Conservation (phyloP, 768 basidiomycete species). For the Pleurotus pulmonarius region DNA sequence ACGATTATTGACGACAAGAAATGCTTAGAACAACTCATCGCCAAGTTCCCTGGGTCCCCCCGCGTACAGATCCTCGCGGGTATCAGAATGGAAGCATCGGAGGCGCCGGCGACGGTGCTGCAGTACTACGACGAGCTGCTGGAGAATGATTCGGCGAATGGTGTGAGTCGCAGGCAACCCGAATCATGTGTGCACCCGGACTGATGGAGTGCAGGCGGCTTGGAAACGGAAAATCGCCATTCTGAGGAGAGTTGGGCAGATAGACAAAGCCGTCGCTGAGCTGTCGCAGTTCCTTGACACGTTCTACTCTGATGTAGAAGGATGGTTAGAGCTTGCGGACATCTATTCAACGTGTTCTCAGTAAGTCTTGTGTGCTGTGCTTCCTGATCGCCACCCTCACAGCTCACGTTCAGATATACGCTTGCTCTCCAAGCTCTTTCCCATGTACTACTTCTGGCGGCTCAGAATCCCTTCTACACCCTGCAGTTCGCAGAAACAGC, state of each 20-base stretch:
- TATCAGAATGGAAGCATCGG: slow-evolving; percentile 70
- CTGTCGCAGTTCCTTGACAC: slow-evolving; percentile 76
- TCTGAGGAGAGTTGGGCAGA: slow-evolving; percentile 55
- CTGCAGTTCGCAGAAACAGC: slow-evolving; percentile 89
- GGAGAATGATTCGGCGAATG: slow-evolving; percentile 62
- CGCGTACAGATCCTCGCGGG: slow-evolving; percentile 78
- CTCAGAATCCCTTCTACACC: slow-evolving; percentile 82
- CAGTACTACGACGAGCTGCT: slow-evolving; percentile 65
- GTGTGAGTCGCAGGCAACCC: slow-evolving; percentile 41
- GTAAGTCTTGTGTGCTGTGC: slow-evolving; percentile 35
- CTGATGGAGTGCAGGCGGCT: slow-evolving; percentile 38
- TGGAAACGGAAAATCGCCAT: slow-evolving; percentile 86
- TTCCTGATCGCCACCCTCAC: background rate
- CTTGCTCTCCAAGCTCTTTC: slow-evolving; percentile 71
- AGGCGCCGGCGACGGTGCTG: slow-evolving; percentile 52
- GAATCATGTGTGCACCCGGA: background rate
- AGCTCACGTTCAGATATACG: slow-evolving; percentile 50
- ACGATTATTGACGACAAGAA: slow-evolving; percentile 37
- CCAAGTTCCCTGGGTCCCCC: slow-evolving; percentile 75
- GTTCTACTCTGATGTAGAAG: slow-evolving; percentile 85
- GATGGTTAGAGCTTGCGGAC: slow-evolving; percentile 83
- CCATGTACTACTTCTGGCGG: slow-evolving; percentile 77
- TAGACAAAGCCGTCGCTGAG: slow-evolving; percentile 67
- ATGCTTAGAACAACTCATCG: slow-evolving; percentile 56
- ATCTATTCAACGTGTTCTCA: slow-evolving; percentile 73